Base-by-base conservation (phyloP, 345 rosid species). In the Salix caprea region DNA sequence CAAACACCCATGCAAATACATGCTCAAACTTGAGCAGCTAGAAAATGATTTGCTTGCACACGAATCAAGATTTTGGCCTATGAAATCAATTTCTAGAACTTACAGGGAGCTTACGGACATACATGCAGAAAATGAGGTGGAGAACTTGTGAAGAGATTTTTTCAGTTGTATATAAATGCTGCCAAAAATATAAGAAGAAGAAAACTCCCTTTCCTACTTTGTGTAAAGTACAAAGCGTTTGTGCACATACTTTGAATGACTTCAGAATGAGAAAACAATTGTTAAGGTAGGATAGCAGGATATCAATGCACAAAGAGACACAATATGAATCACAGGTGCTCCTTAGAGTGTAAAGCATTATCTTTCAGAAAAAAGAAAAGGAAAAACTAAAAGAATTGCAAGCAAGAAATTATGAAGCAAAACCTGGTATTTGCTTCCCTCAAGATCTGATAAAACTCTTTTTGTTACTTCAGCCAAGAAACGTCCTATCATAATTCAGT, bases 401-500 rank as follows among this genome's bases (percentile, higher is more conserved):
- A 62, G 19, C 36, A 26, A 28, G 19, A 11, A 18, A 62, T 15
- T 7, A 48, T 10, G 21, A 74, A 37, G 21, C 24, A 32, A 39
- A 69, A 85, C 90, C 90, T 87, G 90, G 71, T 84, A 87, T 78
- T 84, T 87, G 84, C 90, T 87, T 69, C 87, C 87, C 79, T 85
- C 85, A 61, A 87, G 90, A 76, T 87, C 90, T n/a, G 74, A 83
- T 69, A 87, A 74, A 69, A 87, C 90, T 80, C 85, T 73, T 82
- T 85, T 87, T 30, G 90, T 87, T 21, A 87, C 81, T 72, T 85
- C 90, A 14, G 85, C 90, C 82, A 87, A 73, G 76, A 87, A 87
- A 39, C 90, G 86, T 71, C 90, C 90, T 87, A 85, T 39, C 18
- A 76, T 60, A 65, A 52, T 78, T 73, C 37, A 74, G 37, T 74